phyloP scores from a whole-genome alignment of 805 yeast genomes.

The Metschnikowia anglica region DNA sequence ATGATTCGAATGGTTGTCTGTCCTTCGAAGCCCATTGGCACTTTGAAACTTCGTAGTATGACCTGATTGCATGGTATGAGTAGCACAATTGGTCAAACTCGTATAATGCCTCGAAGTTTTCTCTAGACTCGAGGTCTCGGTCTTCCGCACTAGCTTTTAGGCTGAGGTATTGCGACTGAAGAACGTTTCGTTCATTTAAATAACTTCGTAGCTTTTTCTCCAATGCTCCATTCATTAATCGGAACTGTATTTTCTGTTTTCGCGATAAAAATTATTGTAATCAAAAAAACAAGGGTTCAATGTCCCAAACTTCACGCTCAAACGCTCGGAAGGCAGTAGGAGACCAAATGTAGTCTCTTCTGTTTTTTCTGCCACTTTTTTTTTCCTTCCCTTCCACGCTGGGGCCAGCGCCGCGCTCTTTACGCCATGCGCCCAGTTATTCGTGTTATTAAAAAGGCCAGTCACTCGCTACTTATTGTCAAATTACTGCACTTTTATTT shows the following conservation, averaged over 20 bases:
- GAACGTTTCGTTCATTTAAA: constrained; percentile 9
- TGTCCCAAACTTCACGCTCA: neutral
- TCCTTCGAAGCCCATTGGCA: constrained; percentile 16
- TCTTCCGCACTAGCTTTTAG: constrained; percentile 2
- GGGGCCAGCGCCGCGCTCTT: constrained; percentile 10
- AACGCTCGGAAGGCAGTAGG: constrained; percentile 4
- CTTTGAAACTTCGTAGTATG: constrained; percentile 27
- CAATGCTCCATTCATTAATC: constrained; percentile 14
- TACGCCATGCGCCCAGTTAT: neutral
- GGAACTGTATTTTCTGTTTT: neutral
- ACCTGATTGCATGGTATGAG: constrained; percentile 25
- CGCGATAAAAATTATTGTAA: too few species aligned
- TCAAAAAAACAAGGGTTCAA: too few species aligned
- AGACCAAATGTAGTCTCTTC: constrained; percentile 3
- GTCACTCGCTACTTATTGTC: neutral
- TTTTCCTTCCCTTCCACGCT: constrained; percentile 1
- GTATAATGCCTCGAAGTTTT: constrained; percentile 20
- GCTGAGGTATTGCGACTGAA: constrained; percentile 12
- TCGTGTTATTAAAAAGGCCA: neutral
- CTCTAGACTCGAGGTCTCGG: constrained; percentile 14
- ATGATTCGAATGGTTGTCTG: constrained; percentile 19
- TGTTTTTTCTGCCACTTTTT: constrained; percentile 5
- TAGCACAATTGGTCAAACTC: constrained; percentile 30
- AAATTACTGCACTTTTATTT: neutral
- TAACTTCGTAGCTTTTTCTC: constrained; percentile 16